Evolutionary conservation across 169 alveolate genomes (phyloP).

Genomic region (Plasmodium chabaudi): DNA sequence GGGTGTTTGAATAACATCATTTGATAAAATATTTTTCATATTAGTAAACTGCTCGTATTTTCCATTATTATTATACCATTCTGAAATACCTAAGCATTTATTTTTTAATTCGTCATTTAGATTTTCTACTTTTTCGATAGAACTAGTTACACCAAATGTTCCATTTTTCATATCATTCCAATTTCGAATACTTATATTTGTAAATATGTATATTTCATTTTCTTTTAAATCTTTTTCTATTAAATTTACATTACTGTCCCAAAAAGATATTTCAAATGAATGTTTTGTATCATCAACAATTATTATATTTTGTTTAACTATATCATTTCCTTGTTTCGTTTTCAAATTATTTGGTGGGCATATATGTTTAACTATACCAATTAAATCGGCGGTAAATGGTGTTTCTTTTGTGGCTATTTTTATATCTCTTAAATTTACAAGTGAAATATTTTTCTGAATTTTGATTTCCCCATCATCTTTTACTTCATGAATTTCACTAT

Average conservation of each 20-base stretch:
- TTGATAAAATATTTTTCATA: conserved; percentile 76
- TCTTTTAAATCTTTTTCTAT: conserved; percentile 49
- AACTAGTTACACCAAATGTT: conserved; percentile 73
- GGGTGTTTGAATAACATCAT: conserved; percentile 63
- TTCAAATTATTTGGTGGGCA: conserved; percentile 55
- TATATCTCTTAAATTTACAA: conserved; percentile 80
- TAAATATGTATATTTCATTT: conserved; percentile 74
- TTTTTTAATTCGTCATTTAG: conserved; percentile 77
- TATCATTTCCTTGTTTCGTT: conserved; percentile 80
- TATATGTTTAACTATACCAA: conserved; percentile 80
- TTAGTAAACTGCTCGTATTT: conserved; percentile 79
- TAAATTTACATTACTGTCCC: conserved; percentile 78
- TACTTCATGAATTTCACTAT: conserved; percentile 80
- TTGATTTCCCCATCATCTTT: conserved; percentile 83
- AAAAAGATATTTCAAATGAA: conserved; percentile 81
- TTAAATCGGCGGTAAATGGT: conserved; percentile 80
- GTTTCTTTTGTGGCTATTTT: conserved; percentile 80
- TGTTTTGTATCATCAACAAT: conserved; percentile 83
- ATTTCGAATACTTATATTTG: conserved; percentile 80
- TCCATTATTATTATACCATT: conserved; percentile 79
- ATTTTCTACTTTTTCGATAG: conserved; percentile 77
- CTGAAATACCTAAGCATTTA: conserved; percentile 72
- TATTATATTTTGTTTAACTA: conserved; percentile 62
- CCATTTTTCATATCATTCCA: conserved; percentile 85
- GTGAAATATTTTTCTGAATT: conserved; percentile 76